Evolutionary conservation across 768 basidiomycete genomes (phyloP).

Genomic region (Tylopilus vinaceipallidus): DNA sequence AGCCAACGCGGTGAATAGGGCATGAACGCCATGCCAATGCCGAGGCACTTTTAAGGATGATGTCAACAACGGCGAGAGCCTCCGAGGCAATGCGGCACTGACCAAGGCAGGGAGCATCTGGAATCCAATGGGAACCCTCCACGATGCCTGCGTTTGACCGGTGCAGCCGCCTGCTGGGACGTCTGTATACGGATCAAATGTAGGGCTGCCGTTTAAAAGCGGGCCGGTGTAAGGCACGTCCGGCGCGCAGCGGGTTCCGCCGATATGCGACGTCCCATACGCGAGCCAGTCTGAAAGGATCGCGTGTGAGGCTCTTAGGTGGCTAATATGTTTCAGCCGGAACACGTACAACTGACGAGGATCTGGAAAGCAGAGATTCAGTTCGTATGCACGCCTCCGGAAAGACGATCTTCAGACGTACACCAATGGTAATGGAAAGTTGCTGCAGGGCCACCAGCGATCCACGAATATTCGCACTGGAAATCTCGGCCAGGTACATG

Average conservation of each 20-base stretch:
- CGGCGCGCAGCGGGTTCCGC: slow-evolving; percentile 32
- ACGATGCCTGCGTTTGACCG: slow-evolving; percentile 30
- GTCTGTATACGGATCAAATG: slow-evolving; percentile 27
- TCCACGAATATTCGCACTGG: slow-evolving; percentile 37
- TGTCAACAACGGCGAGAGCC: neutral
- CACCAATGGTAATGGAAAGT: slow-evolving; percentile 36
- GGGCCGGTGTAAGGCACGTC: slow-evolving; percentile 28
- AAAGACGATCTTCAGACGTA: slow-evolving; percentile 13
- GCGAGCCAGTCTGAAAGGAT: slow-evolving; percentile 29
- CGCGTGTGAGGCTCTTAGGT: neutral
- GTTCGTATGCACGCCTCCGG: neutral
- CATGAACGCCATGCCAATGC: slow-evolving; percentile 33
- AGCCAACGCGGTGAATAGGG: slow-evolving; percentile 46
- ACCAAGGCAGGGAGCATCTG: slow-evolving; percentile 40
- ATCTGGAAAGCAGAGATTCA: slow-evolving; percentile 17
- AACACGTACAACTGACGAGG: slow-evolving; percentile 31
- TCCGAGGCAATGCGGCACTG: slow-evolving; percentile 12
- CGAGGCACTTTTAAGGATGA: slow-evolving; percentile 23
- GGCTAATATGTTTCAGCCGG: neutral
- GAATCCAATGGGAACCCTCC: slow-evolving; percentile 37
- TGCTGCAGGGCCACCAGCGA: slow-evolving; percentile 37
- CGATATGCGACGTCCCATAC: slow-evolving; percentile 34
- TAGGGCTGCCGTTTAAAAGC: slow-evolving; percentile 32
- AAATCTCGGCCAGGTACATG: slow-evolving; percentile 40
- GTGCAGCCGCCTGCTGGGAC: slow-evolving; percentile 33